phyloP scores from a whole-genome alignment of 352 stramenopile genomes.

The Globisporangium nunn region DNA sequence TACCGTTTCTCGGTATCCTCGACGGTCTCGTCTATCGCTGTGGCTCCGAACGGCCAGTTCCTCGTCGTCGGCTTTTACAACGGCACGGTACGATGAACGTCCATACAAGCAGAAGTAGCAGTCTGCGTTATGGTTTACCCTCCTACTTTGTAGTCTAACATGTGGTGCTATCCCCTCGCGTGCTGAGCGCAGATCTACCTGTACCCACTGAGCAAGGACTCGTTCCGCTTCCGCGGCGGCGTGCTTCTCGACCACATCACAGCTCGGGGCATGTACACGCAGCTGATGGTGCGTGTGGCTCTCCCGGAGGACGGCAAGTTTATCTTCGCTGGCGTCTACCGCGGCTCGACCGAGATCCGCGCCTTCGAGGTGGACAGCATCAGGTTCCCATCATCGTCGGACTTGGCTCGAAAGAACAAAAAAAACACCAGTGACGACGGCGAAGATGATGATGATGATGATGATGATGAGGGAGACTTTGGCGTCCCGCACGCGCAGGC shows the following conservation, averaged over 20 bases:
- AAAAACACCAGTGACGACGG: slow-evolving; percentile 17
- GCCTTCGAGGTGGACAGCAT: slow-evolving; percentile 81
- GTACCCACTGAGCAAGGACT: slow-evolving; percentile 61
- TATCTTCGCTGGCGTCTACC: slow-evolving; percentile 82
- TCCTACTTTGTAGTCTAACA: neutral
- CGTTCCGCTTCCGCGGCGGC: slow-evolving; percentile 54
- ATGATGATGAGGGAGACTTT: slow-evolving; percentile 18
- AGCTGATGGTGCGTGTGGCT: slow-evolving; percentile 72
- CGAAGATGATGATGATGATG: slow-evolving; percentile 23
- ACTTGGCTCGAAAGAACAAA: neutral
- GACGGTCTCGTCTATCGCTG: slow-evolving; percentile 73
- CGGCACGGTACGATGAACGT: slow-evolving; percentile 28
- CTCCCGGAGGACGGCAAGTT: slow-evolving; percentile 76
- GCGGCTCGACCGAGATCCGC: slow-evolving; percentile 81
- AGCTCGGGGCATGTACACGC: slow-evolving; percentile 73
- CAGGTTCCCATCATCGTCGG: slow-evolving; percentile 29
- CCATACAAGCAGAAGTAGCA: too few species aligned
- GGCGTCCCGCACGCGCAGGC: slow-evolving; percentile 34
- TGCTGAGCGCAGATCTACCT: slow-evolving; percentile 37
- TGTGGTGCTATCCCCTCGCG: neutral
- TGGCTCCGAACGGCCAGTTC: slow-evolving; percentile 62
- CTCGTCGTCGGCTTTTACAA: slow-evolving; percentile 80
- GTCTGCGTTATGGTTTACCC: neutral
- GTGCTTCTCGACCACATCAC: slow-evolving; percentile 80
- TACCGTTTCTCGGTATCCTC: slow-evolving; percentile 55